phyloP scores from a whole-genome alignment of 192 early-diverging fungal species.

The Mortierella claussenii region DNA sequence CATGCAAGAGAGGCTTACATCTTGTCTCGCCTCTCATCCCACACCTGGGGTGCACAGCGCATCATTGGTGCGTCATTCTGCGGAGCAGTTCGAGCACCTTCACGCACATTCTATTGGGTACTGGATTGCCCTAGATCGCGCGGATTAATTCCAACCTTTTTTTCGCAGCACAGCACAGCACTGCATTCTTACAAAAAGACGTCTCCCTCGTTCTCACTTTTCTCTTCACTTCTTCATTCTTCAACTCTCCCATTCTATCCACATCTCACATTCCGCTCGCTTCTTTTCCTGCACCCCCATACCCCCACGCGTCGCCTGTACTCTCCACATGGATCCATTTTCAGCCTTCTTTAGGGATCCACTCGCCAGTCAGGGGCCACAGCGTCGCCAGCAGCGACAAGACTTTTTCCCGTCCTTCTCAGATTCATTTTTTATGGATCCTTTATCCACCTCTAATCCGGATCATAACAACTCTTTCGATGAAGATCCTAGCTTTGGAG shows the following conservation, averaged over 20 bases:
- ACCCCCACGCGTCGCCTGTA: too few relatives aligned
- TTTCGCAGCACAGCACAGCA: too few relatives aligned
- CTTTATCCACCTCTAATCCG: constrained; percentile 5
- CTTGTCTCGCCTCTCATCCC: neutral
- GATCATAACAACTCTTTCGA: neutral
- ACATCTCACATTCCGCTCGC: neutral
- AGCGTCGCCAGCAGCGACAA: constrained; percentile 14
- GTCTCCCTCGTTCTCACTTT: too few relatives aligned
- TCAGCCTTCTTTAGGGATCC: constrained; percentile 27
- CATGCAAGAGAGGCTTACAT: neutral
- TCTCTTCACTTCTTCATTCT: neutral
- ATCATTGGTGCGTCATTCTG: too few relatives aligned
- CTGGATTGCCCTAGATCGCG: too few relatives aligned
- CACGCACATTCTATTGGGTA: too few relatives aligned
- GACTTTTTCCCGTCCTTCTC: constrained; percentile 42
- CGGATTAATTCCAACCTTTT: too few relatives aligned
- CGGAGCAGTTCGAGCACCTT: too few relatives aligned
- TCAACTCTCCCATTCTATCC: neutral
- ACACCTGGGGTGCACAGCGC: too few relatives aligned
- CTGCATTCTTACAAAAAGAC: too few relatives aligned
- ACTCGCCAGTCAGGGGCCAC: neutral
- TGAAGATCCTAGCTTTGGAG: neutral
- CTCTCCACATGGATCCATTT: constrained; percentile 1
- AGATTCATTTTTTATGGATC: constrained; percentile 19
- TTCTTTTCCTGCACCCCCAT: constrained; percentile 3